These are phyloP conservation scores for Alternaria angustiovoidea DNA, from an alignment of 2,329 filamentous ascomycete genomes.

Conservation along the genomic window DNA sequence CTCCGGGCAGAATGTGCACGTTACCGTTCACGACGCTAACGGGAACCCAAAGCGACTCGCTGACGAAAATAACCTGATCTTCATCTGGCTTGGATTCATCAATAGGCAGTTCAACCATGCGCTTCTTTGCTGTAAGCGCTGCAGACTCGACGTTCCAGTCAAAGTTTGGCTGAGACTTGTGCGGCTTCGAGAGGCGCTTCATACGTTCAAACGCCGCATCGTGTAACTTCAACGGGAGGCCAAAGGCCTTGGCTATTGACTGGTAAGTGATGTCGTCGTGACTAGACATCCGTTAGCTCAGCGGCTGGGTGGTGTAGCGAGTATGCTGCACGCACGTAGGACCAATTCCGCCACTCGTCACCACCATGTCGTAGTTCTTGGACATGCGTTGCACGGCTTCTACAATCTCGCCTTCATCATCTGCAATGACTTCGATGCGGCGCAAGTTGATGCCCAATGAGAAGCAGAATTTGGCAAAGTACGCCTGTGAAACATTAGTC, in stretches of 20 bases:
- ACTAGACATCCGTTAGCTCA: conserved; percentile 55
- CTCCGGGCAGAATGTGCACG: conserved; percentile 89
- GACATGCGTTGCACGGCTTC: conserved; percentile 90
- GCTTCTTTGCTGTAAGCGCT: conserved; percentile 78
- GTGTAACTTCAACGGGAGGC: conserved; percentile 78
- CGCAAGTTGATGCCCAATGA: conserved; percentile 74
- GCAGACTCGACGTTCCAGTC: conserved; percentile 86
- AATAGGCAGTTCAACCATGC: conserved; percentile 88
- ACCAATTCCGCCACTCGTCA: conserved; percentile 94
- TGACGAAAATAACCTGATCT: conserved; percentile 80
- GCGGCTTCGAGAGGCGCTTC: conserved; percentile 79
- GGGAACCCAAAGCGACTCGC: conserved; percentile 89
- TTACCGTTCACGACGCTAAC: conserved; percentile 90
- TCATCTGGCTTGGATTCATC: conserved; percentile 71
- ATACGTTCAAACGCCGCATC: conserved; percentile 79
- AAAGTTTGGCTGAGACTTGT: conserved; percentile 76
- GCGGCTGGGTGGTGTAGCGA: conserved; percentile 21
- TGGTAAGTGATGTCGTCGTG: conserved; percentile 98
- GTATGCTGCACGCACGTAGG: conserved; percentile 74
- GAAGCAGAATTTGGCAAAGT: conserved; percentile 72
- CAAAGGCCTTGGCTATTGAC: conserved; percentile 90
- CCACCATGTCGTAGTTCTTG: conserved; percentile 87
- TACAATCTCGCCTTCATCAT: conserved; percentile 89
- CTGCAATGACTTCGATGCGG: conserved; percentile 89
- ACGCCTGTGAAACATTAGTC: conserved; percentile 53